Conservation (phyloP, 805 yeast genomes). For the Priceomyces medius region DNA sequence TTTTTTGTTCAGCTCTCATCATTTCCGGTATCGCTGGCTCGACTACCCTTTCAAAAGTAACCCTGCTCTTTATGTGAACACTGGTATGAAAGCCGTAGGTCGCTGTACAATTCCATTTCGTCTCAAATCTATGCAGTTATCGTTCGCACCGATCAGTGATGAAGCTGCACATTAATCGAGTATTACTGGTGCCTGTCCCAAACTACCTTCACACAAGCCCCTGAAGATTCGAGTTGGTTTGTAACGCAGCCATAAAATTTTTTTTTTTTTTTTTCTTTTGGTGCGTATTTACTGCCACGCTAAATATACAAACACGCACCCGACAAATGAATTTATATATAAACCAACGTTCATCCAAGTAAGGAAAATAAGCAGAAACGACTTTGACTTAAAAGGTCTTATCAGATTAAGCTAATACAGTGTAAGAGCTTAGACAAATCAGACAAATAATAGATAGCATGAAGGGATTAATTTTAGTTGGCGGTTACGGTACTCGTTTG, state of each 20-base stretch:
- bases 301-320: slow-evolving; percentile 9
- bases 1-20: too few relatives aligned
- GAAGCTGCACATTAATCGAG: background rate
- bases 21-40: too few relatives aligned
- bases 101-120: background rate
- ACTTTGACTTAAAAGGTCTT: slow-evolving; percentile 3
- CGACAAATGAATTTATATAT: slow-evolving; percentile 4
- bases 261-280: slow-evolving; percentile 3
- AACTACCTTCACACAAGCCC: background rate
- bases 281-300: slow-evolving; percentile 8
- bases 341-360: slow-evolving; percentile 1
- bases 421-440: background rate
- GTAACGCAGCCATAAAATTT: slow-evolving; percentile 3
- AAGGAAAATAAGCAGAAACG: background rate
- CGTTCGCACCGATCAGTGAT: background rate
- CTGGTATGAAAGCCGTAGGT: background rate
- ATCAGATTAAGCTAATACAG: background rate
- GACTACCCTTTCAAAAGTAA: too few relatives aligned
- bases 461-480: slow-evolving; percentile 98
- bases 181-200: too few relatives aligned
- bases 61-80: background rate
- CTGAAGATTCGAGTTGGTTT: background rate
- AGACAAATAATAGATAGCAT: slow-evolving; percentile 35
- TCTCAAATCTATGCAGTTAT: background rate
- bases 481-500: slow-evolving; percentile 99